Evolutionary conservation across 352 stramenopile species (phyloP).

Genomic region (Thalassiosira oceanica): DNA sequence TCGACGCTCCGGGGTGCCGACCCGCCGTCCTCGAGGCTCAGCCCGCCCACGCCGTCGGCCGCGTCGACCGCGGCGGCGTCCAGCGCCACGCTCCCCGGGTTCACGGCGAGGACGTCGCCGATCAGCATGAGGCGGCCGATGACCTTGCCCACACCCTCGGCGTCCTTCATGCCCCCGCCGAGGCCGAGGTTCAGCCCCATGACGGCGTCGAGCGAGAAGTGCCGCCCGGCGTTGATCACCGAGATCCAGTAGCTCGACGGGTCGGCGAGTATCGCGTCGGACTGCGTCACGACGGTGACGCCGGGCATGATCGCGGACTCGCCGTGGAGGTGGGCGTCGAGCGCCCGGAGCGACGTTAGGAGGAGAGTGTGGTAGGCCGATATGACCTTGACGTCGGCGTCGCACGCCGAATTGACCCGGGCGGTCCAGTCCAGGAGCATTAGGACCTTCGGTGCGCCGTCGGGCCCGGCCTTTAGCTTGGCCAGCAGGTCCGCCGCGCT

Average conservation of each 20-base stretch:
- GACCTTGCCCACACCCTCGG: conserved; percentile 70
- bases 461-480: conserved; percentile 38
- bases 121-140: conserved; percentile 77
- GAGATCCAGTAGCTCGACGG: conserved; percentile 85
- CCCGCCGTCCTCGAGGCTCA: conserved; percentile 20
- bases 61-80: too few species aligned
- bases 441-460: conserved; percentile 52
- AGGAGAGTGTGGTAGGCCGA: conserved; percentile 68
- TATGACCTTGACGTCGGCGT: conserved; percentile 76
- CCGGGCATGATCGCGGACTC: conserved; percentile 55
- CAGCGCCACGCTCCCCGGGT: too few species aligned
- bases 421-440: conserved; percentile 79
- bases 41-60: conserved; percentile 5
- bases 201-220: conserved; percentile 79
- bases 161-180: conserved; percentile 71
- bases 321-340: conserved; percentile 44
- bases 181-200: too few species aligned
- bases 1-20: conserved; percentile 17
- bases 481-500: conserved; percentile 61
- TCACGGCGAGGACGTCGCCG: conserved; percentile 70
- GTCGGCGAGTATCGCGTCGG: conserved; percentile 79
- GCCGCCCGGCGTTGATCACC: conserved; percentile 82
- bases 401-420: conserved; percentile 63
- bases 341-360: conserved; percentile 56
- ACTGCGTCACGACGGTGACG: conserved; percentile 76